Evolutionary conservation across 768 basidiomycete genomes (phyloP).

Genomic region (Plicaturopsis crispa): DNA sequence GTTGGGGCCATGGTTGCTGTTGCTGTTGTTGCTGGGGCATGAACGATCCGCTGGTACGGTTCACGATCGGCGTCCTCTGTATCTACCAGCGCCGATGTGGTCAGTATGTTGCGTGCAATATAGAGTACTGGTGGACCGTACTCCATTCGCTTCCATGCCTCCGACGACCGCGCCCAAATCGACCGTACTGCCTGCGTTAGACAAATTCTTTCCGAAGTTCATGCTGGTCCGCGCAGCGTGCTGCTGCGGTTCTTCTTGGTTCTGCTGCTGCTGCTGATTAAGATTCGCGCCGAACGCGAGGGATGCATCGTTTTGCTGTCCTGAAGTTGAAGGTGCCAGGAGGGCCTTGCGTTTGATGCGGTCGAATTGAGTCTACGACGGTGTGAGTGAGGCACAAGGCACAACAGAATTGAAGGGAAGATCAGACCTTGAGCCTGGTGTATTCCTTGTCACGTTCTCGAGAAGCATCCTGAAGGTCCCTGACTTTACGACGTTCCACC

Average conservation of each 20-base stretch:
- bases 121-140: no score
- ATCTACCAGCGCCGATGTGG: conserved; percentile 33
- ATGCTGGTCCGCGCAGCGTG: conserved; percentile 11
- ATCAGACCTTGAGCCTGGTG: conserved; percentile 69
- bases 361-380: conserved; percentile 59
- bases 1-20: conserved; percentile 21
- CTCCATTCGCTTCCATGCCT: conserved; percentile 61
- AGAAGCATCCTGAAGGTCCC: conserved; percentile 66
- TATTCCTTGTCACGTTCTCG: conserved; percentile 83
- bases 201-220: conserved; percentile 16
- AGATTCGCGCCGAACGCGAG: conserved; percentile 12
- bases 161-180: conserved; percentile 51
- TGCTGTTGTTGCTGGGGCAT: conserved; percentile 24
- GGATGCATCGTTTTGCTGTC: conserved; percentile 12
- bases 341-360: conserved; percentile 79
- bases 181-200: conserved; percentile 19
- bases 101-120: no score
- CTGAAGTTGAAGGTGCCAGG: conserved; percentile 35
- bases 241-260: conserved; percentile 12
- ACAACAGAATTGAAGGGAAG: neutral
- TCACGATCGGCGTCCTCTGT: conserved; percentile 60
- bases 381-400: neutral
- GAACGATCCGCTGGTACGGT: conserved; percentile 32
- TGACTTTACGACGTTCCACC: conserved; percentile 64
- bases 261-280: conserved; percentile 10